These are phyloP conservation scores for Castanopsis chinensis DNA, from an alignment of 306 rosid genomes.

Conservation along the genomic window DNA sequence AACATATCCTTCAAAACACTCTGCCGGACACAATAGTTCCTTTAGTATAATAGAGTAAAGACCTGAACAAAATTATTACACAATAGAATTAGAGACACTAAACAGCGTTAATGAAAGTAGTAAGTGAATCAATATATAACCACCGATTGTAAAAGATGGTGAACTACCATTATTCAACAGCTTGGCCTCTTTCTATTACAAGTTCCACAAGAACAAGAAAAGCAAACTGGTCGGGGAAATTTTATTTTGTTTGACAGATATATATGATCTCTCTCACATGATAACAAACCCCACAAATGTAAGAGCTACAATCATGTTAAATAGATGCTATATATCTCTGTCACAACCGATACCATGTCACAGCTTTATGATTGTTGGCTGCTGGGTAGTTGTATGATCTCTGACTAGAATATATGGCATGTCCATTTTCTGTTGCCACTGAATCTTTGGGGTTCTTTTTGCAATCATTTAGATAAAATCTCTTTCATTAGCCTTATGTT, in stretches of 20 bases:
- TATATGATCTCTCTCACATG: too few relatives aligned
- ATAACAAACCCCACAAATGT: too few relatives aligned
- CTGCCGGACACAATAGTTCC: too few relatives aligned
- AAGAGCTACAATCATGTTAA: too few relatives aligned
- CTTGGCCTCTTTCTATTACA: conserved; percentile 97
- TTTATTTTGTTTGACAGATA: too few relatives aligned
- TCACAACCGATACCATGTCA: too few relatives aligned
- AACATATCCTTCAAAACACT: not conserved
- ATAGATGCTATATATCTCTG: too few relatives aligned
- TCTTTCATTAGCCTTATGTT: conserved; percentile 42
- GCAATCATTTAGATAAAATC: conserved; percentile 51
- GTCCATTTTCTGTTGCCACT: conserved; percentile 32
- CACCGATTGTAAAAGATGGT: conserved; percentile 65
- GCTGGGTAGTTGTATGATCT: not conserved
- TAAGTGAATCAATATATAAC: conserved; percentile 49
- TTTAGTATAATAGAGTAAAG: too few relatives aligned
- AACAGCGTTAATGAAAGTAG: conserved; percentile 15
- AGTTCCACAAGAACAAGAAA: conserved; percentile 86
- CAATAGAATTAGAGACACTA: not conserved
- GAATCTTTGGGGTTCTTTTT: conserved; percentile 32
- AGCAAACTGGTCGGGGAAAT: conserved; percentile 51
- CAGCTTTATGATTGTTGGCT: conserved; percentile 44
- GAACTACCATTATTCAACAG: conserved; percentile 81
- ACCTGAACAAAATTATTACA: too few relatives aligned
- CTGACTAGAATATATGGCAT: conserved; percentile 27